Evolutionary conservation across 2,329 filamentous ascomycete species (phyloP), one percentile per base, ranked within the genome.

Genomic region (Ceratocystis papillata): DNA sequence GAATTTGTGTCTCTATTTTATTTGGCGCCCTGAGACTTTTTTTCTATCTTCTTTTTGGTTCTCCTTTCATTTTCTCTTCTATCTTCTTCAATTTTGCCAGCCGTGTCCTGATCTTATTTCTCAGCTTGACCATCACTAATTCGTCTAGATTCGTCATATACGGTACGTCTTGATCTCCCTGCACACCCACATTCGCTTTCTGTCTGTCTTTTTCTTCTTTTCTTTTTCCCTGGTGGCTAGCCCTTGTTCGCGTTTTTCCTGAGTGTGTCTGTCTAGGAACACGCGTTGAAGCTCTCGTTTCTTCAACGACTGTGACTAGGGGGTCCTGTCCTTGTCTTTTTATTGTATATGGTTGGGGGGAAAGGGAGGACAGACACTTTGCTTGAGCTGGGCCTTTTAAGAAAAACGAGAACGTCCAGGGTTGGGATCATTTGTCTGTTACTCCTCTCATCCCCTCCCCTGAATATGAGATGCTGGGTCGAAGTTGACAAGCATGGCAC

Each of bases 401-500:
- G 37, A 41, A 41, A 41, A 41, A 41, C 37, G 37, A 46, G 20
- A 45, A 45, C 48, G 44, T 8, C 61, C 61, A 45, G 50, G 53
- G 50, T 53, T 65, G 63, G 63, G 53, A 61, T 61, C 53, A 46
- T 33, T 55, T 44, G 41, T 53, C 48, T 53, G 20, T 53, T 53
- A 8, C 48, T 53, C 37, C 37, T 48, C 17, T n/a, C 46, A 22
- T 22, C 22, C 46, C 46, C 37, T 48, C 62, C 61, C 61, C 65
- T 67, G 65, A 64, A 61, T 67, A 17, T 25, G 12, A 25, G 20
- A 37, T 46, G 62, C 50, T 57, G 59, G 37, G 30, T 67, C 65
- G 50, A 67, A 25, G 37, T 41, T 60, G 50, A 44, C 61, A 63
- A 60, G 65, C 65, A 64, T 67, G 65, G 65, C 65, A 67, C 65